phyloP scores from a whole-genome alignment of 2,329 filamentous ascomycete species.

The Penicillium sp. region DNA sequence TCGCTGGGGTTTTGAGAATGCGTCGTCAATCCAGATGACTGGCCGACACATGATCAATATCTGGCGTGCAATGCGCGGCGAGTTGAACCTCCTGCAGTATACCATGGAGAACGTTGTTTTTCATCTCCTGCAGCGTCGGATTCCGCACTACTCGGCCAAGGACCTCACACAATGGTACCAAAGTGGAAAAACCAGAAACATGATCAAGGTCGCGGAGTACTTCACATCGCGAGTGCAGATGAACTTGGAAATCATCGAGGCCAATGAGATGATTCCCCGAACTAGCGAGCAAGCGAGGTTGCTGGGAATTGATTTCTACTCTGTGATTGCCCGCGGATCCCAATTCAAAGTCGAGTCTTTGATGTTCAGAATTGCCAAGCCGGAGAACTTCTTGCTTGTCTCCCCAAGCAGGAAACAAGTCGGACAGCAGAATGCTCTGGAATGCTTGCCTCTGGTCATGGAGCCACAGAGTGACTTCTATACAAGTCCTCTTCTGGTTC shows the following conservation, averaged over 20 bases:
- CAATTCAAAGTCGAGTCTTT: slow-evolving; percentile 99
- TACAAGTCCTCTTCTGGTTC: slow-evolving; percentile 81
- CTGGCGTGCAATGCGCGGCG: slow-evolving; percentile 94
- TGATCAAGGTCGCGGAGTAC: slow-evolving; percentile 78
- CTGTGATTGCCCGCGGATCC: slow-evolving; percentile 90
- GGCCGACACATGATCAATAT: slow-evolving; percentile 96
- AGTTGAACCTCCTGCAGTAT: slow-evolving; percentile 89
- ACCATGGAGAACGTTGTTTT: slow-evolving; percentile 96
- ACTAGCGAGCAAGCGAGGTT: slow-evolving; percentile 94
- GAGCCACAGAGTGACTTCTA: slow-evolving; percentile 96
- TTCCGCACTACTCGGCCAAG: slow-evolving; percentile 83
- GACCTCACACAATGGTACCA: slow-evolving; percentile 84
- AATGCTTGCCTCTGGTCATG: slow-evolving; percentile 95
- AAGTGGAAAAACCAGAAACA: slow-evolving; percentile 69
- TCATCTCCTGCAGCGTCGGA: slow-evolving; percentile 82
- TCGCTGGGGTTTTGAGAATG: slow-evolving; percentile 91
- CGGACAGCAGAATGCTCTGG: slow-evolving; percentile 88
- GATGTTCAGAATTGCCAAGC: slow-evolving; percentile 98
- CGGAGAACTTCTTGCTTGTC: slow-evolving; percentile 88
- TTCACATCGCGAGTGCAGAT: slow-evolving; percentile 77
- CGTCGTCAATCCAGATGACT: slow-evolving; percentile 89
- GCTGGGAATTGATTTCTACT: slow-evolving; percentile 94
- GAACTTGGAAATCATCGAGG: slow-evolving; percentile 87
- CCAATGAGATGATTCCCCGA: slow-evolving; percentile 84
- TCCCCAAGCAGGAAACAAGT: slow-evolving; percentile 93